These are phyloP conservation scores for Oehlia diaphana DNA, from an alignment of 192 early-diverging fungal species.

Conservation along the genomic window DNA sequence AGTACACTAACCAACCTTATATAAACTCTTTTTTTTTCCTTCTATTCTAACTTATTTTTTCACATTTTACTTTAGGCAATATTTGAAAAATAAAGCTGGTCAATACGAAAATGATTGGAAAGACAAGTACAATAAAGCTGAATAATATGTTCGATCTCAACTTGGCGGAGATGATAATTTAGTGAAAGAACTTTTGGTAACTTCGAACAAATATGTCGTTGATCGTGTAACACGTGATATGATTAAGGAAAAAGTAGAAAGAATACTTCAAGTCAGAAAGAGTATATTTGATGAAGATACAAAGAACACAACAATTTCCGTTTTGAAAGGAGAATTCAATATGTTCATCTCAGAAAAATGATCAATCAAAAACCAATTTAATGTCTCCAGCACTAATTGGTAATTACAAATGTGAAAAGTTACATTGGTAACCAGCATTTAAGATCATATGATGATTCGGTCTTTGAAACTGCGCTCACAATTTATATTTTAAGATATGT, in stretches of 20 bases:
- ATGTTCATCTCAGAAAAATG: neutral
- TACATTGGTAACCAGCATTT: neutral
- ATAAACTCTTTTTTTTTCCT: neutral
- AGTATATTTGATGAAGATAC: neutral
- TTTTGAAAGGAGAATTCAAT: neutral
- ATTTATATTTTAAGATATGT: neutral
- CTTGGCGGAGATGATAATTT: neutral
- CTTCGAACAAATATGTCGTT: neutral
- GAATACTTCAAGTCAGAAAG: neutral
- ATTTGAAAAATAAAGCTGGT: neutral
- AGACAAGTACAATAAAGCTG: neutral
- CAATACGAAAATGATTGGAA: neutral
- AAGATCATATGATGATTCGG: neutral
- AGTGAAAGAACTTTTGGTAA: neutral
- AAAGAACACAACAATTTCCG: neutral
- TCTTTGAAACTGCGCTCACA: neutral
- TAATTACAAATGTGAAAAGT: neutral
- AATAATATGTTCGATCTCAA: neutral
- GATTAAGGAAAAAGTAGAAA: neutral
- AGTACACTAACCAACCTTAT: neutral
- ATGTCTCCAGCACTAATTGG: neutral
- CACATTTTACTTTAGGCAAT: neutral
- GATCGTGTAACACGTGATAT: neutral
- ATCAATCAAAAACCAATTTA: neutral
- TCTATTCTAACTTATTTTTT: neutral